phyloP scores from a whole-genome alignment of 768 basidiomycete species.

The Lentinus tigrinus region DNA sequence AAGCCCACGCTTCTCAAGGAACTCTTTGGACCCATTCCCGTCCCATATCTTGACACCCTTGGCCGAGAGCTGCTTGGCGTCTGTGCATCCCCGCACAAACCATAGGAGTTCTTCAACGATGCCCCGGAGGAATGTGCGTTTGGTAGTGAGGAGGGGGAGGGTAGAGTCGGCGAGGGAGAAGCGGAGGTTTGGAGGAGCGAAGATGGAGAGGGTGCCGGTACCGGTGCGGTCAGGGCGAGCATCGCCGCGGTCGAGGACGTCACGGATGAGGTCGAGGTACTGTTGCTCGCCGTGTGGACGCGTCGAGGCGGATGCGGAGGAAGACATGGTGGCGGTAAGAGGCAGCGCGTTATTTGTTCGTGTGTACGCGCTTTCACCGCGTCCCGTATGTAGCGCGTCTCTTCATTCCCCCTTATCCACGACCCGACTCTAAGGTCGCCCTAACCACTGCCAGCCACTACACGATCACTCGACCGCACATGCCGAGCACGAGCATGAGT shows the following conservation, averaged over 20 bases:
- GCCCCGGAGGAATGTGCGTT: constrained; percentile 88
- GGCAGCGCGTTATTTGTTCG: constrained; percentile 9
- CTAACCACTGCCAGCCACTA: too few species aligned
- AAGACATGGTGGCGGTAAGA: not conserved
- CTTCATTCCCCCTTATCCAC: too few species aligned
- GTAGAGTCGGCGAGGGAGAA: constrained; percentile 79
- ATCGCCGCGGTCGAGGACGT: constrained; percentile 76
- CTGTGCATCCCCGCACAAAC: constrained; percentile 87
- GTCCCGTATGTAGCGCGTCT: too few species aligned
- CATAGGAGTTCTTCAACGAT: constrained; percentile 94
- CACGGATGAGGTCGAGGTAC: constrained; percentile 80
- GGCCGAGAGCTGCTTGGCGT: constrained; percentile 68
- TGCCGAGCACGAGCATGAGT: too few species aligned
- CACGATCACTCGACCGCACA: too few species aligned
- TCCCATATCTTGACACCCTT: constrained; percentile 98
- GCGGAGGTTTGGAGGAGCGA: constrained; percentile 86
- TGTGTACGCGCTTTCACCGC: constrained; percentile 5
- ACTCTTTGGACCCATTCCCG: constrained; percentile 88
- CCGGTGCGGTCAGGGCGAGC: constrained; percentile 88
- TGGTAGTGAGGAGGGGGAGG: constrained; percentile 91
- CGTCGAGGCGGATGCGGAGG: not conserved
- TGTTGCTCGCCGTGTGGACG: constrained; percentile 78
- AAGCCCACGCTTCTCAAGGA: constrained; percentile 83
- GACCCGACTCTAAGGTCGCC: too few species aligned
- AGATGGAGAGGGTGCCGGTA: constrained; percentile 89